Evolutionary conservation across 305 asterid species (phyloP).

Genomic region (Rubia occidens): DNA sequence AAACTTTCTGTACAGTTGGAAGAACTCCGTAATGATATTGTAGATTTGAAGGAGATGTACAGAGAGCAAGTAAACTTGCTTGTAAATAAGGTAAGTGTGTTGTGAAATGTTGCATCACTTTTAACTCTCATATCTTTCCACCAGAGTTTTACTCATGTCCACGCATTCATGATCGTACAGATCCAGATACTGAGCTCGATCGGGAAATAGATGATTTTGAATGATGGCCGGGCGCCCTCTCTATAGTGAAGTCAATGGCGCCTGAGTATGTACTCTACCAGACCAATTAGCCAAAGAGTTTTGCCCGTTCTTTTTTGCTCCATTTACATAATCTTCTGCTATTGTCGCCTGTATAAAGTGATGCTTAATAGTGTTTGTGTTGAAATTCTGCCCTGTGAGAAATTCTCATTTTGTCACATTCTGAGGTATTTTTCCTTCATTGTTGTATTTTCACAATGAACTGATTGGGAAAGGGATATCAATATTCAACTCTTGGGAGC

Average conservation of each 20-base stretch:
- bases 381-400: slow-evolving; percentile 2
- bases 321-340: not conserved
- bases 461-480: not conserved
- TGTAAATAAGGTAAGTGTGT: slow-evolving; percentile 85
- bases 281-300: not conserved
- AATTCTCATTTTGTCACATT: not conserved
- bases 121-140: not conserved
- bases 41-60: slow-evolving; percentile 94
- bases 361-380: not conserved
- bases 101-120: not conserved
- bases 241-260: slow-evolving; percentile 15
- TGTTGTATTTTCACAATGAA: not conserved
- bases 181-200: slow-evolving; percentile 64
- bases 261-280: slow-evolving; percentile 9
- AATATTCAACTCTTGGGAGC: not conserved
- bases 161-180: slow-evolving; percentile 30
- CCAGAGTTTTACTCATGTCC: slow-evolving; percentile 4
- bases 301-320: not conserved
- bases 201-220: slow-evolving; percentile 19
- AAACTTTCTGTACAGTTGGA: slow-evolving; percentile 52
- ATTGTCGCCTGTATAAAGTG: not conserved
- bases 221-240: slow-evolving; percentile 4
- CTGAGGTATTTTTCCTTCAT: no score
- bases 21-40: slow-evolving; percentile 90
- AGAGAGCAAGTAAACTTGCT: slow-evolving; percentile 96